Conservation (phyloP, 768 basidiomycete species). For the Psilocybe azurescens region DNA sequence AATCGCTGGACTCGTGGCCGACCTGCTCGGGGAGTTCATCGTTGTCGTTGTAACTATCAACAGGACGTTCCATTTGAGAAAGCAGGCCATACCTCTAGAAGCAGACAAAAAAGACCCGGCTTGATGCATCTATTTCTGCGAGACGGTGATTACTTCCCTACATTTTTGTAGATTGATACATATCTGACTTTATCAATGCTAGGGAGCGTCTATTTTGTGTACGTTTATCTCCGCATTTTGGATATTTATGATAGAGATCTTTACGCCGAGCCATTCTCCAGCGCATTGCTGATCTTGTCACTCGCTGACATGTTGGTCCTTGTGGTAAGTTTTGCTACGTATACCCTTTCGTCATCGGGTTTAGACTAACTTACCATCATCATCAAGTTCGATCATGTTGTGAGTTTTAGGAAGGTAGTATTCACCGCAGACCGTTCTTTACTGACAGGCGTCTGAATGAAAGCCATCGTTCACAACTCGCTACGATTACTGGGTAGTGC, state of each 20-base stretch:
- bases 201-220: slow-evolving; percentile 34
- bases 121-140: slow-evolving; percentile 28
- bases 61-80: slow-evolving; percentile 31
- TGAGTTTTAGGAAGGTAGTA: slow-evolving; percentile 5
- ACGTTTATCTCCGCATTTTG: neutral
- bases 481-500: slow-evolving; percentile 40
- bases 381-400: slow-evolving; percentile 22
- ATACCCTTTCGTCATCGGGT: neutral
- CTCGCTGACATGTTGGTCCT: slow-evolving; percentile 37
- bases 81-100: slow-evolving; percentile 21
- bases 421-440: neutral
- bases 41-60: slow-evolving; percentile 33
- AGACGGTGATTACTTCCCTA: slow-evolving; percentile 22
- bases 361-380: neutral
- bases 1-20: slow-evolving; percentile 33
- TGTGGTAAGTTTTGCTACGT: slow-evolving; percentile 25
- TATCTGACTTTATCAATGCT: neutral
- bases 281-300: slow-evolving; percentile 34
- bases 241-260: neutral
- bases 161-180: neutral
- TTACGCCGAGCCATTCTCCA: slow-evolving; percentile 6
- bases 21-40: slow-evolving; percentile 33
- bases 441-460: neutral
- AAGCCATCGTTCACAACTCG: slow-evolving; percentile 33
- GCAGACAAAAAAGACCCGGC: slow-evolving; percentile 26